A percentile compares a stretch with the other conserved stretches of the same genome.
These are phyloP conservation scores for Ensete ventricosum DNA, from an alignment of 176 grass and related monocot genomes.

Conservation along the genomic window DNA sequence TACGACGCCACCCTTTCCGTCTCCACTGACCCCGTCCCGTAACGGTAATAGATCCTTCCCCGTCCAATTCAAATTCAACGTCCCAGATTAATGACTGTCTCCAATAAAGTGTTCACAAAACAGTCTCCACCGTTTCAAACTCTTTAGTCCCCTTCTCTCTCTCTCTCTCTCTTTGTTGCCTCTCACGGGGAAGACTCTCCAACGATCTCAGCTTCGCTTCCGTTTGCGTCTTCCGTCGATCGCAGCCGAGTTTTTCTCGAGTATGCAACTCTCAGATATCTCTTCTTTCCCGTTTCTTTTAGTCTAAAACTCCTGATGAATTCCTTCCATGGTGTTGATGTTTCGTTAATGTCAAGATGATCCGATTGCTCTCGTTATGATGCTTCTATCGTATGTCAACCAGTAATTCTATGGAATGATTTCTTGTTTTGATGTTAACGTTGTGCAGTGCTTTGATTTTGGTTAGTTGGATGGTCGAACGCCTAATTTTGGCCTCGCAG, in stretches of 20 bases:
- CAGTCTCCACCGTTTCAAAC: not conserved
- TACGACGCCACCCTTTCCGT: not conserved
- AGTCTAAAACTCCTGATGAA: not conserved
- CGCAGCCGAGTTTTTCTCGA: not conserved
- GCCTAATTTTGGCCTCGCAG: too few species aligned
- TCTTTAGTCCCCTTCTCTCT: not conserved
- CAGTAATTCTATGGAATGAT: too few species aligned
- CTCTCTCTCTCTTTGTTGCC: not conserved
- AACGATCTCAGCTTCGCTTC: not conserved
- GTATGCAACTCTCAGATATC: not conserved
- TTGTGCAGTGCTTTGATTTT: not conserved
- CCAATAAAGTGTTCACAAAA: not conserved
- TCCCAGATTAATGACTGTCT: not conserved
- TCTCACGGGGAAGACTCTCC: not conserved
- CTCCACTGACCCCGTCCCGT: not conserved
- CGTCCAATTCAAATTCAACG: not conserved
- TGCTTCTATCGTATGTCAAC: too few species aligned
- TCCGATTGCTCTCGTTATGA: not conserved
- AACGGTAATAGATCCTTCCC: not conserved
- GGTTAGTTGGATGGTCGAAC: not conserved
- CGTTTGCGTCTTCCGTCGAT: not conserved
- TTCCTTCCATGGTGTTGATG: not conserved
- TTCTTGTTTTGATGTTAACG: not conserved
- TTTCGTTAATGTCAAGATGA: not conserved
- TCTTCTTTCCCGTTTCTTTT: too few species aligned